Conservation (phyloP, 208 protist genomes). For the Crithidia brevicula region DNA sequence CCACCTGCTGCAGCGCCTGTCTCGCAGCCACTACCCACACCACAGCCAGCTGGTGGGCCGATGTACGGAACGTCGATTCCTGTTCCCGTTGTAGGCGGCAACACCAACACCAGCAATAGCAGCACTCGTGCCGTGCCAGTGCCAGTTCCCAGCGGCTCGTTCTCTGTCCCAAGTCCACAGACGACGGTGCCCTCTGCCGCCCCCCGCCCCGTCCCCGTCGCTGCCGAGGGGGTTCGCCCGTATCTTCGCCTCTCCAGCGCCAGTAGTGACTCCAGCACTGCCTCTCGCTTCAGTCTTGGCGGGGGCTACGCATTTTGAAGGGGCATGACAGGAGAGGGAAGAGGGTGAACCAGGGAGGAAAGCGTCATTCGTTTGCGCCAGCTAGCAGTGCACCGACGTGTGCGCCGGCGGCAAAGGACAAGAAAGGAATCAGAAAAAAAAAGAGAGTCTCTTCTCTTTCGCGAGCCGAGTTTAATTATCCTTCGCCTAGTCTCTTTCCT, state of each 20-base stretch:
- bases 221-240: constrained; percentile 4
- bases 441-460: too few species aligned
- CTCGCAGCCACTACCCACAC: constrained; percentile 4
- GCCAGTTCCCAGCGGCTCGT: not conserved
- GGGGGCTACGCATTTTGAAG: constrained; percentile 20
- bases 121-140: not conserved
- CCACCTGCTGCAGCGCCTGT: constrained; percentile 31
- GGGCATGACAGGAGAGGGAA: not conserved
- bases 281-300: not conserved
- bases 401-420: too few species aligned
- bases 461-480: too few species aligned
- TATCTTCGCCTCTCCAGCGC: constrained; percentile 10
- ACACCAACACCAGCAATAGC: not conserved
- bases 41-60: too few species aligned
- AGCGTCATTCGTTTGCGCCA: too few species aligned
- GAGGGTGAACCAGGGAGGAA: not conserved
- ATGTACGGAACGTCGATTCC: too few species aligned
- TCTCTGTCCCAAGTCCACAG: not conserved
- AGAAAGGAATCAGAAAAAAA: too few species aligned
- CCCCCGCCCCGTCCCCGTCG: not conserved
- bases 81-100: not conserved
- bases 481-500: too few species aligned
- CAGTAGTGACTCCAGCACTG: constrained; percentile 27
- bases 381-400: too few species aligned
- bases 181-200: not conserved